phyloP scores from a whole-genome alignment of 805 yeast genomes.

The Cephaloascus albidus region DNA sequence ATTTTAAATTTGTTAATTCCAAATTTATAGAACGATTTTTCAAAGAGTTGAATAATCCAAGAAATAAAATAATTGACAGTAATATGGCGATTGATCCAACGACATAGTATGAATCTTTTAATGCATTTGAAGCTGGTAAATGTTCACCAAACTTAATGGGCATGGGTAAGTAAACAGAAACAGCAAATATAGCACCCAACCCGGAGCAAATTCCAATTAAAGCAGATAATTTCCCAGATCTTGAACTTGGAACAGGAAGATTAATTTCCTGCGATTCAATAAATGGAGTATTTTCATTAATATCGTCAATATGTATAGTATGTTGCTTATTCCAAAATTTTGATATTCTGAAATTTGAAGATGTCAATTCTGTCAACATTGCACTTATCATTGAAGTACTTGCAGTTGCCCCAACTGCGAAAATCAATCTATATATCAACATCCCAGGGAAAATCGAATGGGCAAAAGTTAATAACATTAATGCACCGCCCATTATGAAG shows the following conservation, averaged over 20 bases:
- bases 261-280: background rate
- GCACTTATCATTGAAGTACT: conserved; percentile 54
- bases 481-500: conserved; percentile 32
- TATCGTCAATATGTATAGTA: background rate
- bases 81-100: conserved; percentile 34
- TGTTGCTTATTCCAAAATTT: conserved; percentile 17
- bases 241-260: background rate
- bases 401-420: conserved; percentile 51
- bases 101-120: conserved; percentile 37
- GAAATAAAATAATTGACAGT: conserved; percentile 26
- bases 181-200: conserved; percentile 59
- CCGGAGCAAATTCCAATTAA: conserved; percentile 56
- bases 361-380: conserved; percentile 43
- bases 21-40: conserved; percentile 1
- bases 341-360: conserved; percentile 27
- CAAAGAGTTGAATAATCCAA: conserved; percentile 33
- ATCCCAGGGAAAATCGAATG: conserved; percentile 36
- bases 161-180: conserved; percentile 42
- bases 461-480: conserved; percentile 38
- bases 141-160: conserved; percentile 39
- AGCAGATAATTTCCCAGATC: conserved; percentile 45
- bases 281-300: background rate
- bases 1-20: conserved; percentile 11
- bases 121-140: conserved; percentile 31
- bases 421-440: conserved; percentile 40